Conservation (phyloP, 31 red algal genomes). For the Asparagopsis taxiformis region DNA sequence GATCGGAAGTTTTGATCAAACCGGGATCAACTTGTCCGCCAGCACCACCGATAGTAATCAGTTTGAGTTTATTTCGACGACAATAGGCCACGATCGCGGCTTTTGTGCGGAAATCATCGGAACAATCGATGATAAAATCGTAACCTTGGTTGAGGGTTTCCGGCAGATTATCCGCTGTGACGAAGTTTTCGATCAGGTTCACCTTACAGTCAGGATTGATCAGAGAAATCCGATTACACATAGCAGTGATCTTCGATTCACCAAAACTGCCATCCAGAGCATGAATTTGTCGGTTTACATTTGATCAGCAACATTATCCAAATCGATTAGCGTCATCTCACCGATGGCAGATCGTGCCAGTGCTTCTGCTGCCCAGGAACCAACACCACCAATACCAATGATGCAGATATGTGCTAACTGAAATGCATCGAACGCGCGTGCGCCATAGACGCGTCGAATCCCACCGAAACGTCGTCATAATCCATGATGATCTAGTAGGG, state of each 20-base stretch:
- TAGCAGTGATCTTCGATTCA: not conserved
- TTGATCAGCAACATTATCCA: slow-evolving; percentile 7
- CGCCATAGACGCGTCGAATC: not conserved
- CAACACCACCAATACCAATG: slow-evolving; percentile 10
- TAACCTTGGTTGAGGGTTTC: not conserved
- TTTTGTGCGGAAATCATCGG: not conserved
- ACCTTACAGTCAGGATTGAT: slow-evolving; percentile 1
- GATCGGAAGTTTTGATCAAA: not conserved
- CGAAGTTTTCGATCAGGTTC: not conserved
- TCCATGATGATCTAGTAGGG: no score
- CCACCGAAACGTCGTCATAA: no score
- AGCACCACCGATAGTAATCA: not conserved
- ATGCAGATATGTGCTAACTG: not conserved
- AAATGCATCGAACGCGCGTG: not conserved
- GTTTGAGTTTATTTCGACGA: not conserved
- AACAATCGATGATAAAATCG: not conserved
- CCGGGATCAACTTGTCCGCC: not conserved
- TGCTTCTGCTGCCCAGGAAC: slow-evolving; percentile 1
- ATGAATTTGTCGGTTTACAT: slow-evolving; percentile 11
- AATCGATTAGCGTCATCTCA: slow-evolving; percentile 6
- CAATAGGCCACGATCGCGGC: not conserved
- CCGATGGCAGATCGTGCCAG: slow-evolving; percentile 1
- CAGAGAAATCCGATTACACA: not conserved
- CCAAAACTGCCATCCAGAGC: not conserved
- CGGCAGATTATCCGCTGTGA: no score